Evolutionary conservation across 345 rosid species (phyloP).

Genomic region (Trapa incisa): DNA sequence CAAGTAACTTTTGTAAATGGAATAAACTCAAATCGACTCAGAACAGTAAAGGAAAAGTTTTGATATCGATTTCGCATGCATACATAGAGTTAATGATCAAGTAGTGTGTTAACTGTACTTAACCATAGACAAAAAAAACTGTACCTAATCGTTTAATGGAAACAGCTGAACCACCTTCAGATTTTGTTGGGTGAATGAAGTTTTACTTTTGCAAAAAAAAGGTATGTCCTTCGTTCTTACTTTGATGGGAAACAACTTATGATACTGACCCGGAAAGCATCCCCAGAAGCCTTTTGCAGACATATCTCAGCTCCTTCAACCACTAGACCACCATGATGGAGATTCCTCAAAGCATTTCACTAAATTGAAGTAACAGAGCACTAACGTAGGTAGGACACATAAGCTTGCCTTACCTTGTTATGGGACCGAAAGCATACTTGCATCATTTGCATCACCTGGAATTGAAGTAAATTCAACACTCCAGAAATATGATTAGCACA

Average conservation of each 20-base stretch:
- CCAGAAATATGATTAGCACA: not conserved
- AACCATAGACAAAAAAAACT: too few relatives aligned
- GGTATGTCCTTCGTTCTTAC: not conserved
- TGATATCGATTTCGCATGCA: too few relatives aligned
- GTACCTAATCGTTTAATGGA: too few relatives aligned
- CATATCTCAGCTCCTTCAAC: not conserved
- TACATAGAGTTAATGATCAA: too few relatives aligned
- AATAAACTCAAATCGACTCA: too few relatives aligned
- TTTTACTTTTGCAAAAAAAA: too few relatives aligned
- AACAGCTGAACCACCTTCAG: too few relatives aligned
- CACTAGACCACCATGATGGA: not conserved
- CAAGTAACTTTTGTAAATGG: too few relatives aligned
- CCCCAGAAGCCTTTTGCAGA: not conserved
- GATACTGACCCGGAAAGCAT: not conserved
- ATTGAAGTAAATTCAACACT: not conserved
- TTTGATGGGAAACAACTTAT: not conserved
- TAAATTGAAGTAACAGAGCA: not conserved
- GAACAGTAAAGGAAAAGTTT: too few relatives aligned
- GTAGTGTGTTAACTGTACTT: too few relatives aligned
- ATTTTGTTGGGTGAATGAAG: too few relatives aligned
- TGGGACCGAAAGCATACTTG: not conserved
- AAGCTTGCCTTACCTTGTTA: not conserved
- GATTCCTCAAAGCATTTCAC: not conserved
- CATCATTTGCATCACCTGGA: not conserved
- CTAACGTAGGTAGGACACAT: not conserved